Evolutionary conservation across 306 rosid genomes (phyloP).

Genomic region (Cicer bijugum): DNA sequence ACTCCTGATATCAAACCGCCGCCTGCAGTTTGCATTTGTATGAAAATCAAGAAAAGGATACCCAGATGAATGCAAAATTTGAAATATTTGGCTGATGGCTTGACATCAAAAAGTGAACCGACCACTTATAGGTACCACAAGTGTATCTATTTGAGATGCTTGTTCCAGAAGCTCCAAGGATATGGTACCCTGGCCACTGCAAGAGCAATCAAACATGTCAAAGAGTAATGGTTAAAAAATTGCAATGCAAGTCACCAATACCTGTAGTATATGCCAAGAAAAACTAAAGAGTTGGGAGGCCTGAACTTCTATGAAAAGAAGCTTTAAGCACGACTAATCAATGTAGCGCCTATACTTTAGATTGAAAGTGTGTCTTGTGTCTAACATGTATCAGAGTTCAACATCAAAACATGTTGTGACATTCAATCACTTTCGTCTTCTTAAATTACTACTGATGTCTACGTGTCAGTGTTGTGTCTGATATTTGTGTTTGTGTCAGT

Average conservation of each 20-base stretch:
- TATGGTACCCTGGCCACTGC: constrained; percentile 95
- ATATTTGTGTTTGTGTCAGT: no score
- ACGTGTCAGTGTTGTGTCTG: no score
- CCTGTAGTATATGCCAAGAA: constrained; percentile 20
- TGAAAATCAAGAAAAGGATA: constrained; percentile 17
- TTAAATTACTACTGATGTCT: no score
- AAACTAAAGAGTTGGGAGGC: constrained; percentile 14
- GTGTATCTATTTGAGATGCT: constrained; percentile 71
- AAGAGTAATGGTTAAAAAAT: constrained; percentile 33
- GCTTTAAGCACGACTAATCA: constrained; percentile 5
- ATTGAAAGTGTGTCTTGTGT: no score
- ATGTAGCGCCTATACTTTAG: no score
- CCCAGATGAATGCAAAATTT: constrained; percentile 11
- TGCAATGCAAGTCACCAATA: constrained; percentile 31
- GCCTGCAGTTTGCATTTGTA: constrained; percentile 58
- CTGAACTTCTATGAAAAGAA: no score
- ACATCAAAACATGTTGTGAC: no score
- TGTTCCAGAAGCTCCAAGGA: constrained; percentile 86
- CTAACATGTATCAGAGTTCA: no score
- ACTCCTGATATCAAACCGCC: constrained; percentile 92
- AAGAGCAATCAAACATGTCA: constrained; percentile 48
- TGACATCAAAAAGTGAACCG: constrained; percentile 44
- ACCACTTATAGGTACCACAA: constrained; percentile 90
- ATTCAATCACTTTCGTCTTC: no score
- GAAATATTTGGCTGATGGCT: constrained; percentile 17